Evolutionary conservation across 108 stramenopile genomes (phyloP), one percentile per base, ranked within the genome.

Genomic region (Craspedostauros australis): DNA sequence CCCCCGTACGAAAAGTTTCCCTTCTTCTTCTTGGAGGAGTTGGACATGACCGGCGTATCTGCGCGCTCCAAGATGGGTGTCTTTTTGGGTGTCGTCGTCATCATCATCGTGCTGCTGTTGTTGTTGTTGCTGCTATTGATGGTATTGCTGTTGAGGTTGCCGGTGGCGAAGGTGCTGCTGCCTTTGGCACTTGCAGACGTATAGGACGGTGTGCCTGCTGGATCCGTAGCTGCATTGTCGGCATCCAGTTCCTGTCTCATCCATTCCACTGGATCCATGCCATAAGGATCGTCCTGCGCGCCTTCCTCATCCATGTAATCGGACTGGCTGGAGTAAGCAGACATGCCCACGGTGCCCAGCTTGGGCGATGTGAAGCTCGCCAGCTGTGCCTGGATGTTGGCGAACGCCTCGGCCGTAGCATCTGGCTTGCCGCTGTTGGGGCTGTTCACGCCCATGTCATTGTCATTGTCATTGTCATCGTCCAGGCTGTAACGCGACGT

Each of bases 1-100:
- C n/a, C n/a, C n/a, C n/a, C n/a, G n/a, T n/a, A n/a, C n/a, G n/a
- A n/a, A n/a, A n/a, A n/a, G n/a, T n/a, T 29, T 12, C 36, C 15
- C 9, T 30, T 3, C 26, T 36, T 38, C 23, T 56, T 29, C 0
- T 40, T 41, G 9, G 50, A 57, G 1, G 72, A 65, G 34, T 73
- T 73, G 49, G 59, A 61, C 64, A 73, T 73, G 54, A 73, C 43
- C 29, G 72, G 72, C 23, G 72, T 73, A 9, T 48, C 60, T 15
- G 72, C 64, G 15, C 72, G 72, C 48, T 73, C 64, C 50, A 70
- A 27, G 12, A 63, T n/a, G 3, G 62, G 54, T 6, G 62, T 59
- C 5, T 52, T 57, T 45, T 46, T 41, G 18, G 69, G 68, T 12
- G 66, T 59, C 30, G 31, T 18, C 39, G 3, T 38, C 37, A 3